A percentile compares a stretch with the other conserved stretches of the same genome.
These are phyloP conservation scores for Ophiocordyceps australis DNA, from an alignment of 2,329 filamentous ascomycete genomes.

Conservation along the genomic window DNA sequence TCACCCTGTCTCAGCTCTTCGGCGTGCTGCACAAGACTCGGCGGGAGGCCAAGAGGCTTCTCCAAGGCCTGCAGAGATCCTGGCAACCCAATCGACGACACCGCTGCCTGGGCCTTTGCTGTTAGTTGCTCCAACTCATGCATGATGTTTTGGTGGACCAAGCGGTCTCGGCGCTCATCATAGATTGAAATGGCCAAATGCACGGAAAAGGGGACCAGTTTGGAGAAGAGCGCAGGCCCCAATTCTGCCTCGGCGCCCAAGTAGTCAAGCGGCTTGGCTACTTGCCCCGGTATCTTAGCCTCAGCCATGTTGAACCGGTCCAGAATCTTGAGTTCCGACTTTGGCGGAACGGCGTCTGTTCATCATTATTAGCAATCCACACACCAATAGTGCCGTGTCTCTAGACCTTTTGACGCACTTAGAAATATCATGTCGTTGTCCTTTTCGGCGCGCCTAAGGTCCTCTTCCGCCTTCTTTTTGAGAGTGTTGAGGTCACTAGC, in stretches of 20 bases:
- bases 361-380: conserved; percentile 15
- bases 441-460: conserved; percentile 81
- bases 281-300: conserved; percentile 60
- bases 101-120: conserved; percentile 56
- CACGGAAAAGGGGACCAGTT: conserved; percentile 87
- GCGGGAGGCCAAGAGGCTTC: conserved; percentile 80
- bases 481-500: conserved; percentile 66
- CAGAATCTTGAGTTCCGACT: conserved; percentile 70
- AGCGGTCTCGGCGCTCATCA: conserved; percentile 73
- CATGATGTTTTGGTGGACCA: conserved; percentile 78
- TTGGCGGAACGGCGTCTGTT: conserved; percentile 59
- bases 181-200: conserved; percentile 93
- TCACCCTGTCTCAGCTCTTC: conserved; percentile 89
- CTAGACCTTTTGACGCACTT: conserved; percentile 37
- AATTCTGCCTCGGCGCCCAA: conserved; percentile 68
- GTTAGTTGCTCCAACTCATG: conserved; percentile 70
- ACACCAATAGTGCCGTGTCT: no score
- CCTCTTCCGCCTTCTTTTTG: conserved; percentile 68
- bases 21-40: conserved; percentile 70
- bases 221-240: conserved; percentile 71
- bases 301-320: conserved; percentile 82
- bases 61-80: conserved; percentile 88
- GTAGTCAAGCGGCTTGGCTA: conserved; percentile 62
- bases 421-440: conserved; percentile 96
- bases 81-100: conserved; percentile 72